Evolutionary conservation across 345 rosid species (phyloP).

Genomic region (Corymbia maculata): DNA sequence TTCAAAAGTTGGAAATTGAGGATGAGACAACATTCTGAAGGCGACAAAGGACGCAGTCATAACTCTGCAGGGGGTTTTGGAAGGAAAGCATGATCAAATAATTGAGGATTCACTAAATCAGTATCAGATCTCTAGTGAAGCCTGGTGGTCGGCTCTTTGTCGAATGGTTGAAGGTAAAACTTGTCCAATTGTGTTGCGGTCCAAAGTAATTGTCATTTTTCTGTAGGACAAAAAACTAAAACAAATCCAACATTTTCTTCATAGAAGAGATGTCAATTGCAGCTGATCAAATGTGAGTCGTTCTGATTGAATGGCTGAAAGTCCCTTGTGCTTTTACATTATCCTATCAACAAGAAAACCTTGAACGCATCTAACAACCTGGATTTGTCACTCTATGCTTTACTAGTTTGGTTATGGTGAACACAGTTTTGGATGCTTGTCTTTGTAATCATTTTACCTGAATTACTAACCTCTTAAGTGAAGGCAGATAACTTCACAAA

Average conservation of each 20-base stretch:
- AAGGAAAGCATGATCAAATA: slow-evolving; percentile 41
- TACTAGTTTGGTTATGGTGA: not conserved
- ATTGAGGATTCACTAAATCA: slow-evolving; percentile 24
- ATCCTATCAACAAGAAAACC: not conserved
- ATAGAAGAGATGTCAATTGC: not conserved
- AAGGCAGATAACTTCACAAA: not conserved
- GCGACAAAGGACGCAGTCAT: slow-evolving; percentile 47
- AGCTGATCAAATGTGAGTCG: not conserved
- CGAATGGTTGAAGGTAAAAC: slow-evolving; percentile 50
- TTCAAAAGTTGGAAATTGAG: slow-evolving; percentile 24
- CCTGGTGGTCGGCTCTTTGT: slow-evolving; percentile 60
- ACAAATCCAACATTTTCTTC: not conserved
- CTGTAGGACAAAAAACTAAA: not conserved
- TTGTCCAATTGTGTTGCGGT: not conserved
- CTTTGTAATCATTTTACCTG: not conserved
- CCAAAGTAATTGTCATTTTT: not conserved
- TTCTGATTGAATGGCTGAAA: not conserved
- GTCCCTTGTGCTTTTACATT: not conserved
- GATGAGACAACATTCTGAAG: slow-evolving; percentile 20
- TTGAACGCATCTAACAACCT: not conserved
- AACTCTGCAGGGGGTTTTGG: slow-evolving; percentile 45
- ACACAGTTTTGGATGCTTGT: not conserved
- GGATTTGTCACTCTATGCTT: not conserved
- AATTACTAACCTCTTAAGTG: not conserved
- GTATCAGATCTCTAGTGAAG: slow-evolving; percentile 25